Evolutionary conservation across 2,329 filamentous ascomycete genomes (phyloP), one percentile per base, ranked within the genome.

Genomic region (Fusarium coffeatum): DNA sequence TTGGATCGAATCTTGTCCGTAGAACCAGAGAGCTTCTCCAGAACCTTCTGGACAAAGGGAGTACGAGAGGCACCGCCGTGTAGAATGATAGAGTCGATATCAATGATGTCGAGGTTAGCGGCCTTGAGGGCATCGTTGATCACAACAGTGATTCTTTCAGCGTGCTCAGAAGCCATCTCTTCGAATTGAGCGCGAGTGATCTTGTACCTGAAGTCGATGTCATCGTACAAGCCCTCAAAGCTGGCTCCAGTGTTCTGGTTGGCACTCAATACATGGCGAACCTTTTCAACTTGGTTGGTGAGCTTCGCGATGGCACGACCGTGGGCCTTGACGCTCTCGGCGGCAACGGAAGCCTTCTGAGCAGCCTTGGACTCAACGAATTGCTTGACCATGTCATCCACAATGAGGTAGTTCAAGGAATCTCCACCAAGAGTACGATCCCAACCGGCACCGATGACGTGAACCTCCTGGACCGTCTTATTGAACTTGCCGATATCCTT

Each of bases 401-500:
- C 86, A 72, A 99, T 93, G 65, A 97, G 84, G 61, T 92, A 88
- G 80, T 98, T 99, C 66, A 99, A 86, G 34, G 91, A 86, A 78
- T 99, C 95, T 58, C 96, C 96, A 63, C 96, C 96, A 20, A 99
- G 89, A 5, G 91, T 92, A 76, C 89, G 89, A 77, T 99, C 96
- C 92, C 93, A 99, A 65, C 93, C 93, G 72, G 88, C 88, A 61
- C 95, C 94, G 46, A 98, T 75, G 40, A 97, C 93, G 66, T 93
- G 89, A n/a, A 98, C 91, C 79, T 99, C 96, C 78, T 98, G 96
- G 32, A 99, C 83, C 2, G 94, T 98, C 88, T 98, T 98, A 86
- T 98, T 98, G 84, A 89, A 95, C 79, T 92, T 94, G 71, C 94
- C 94, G 58, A 95, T 83, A 74, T 98, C 95, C 85, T 98, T 99